These are phyloP conservation scores for Aureobasidium mangrovei DNA, from an alignment of 2,329 filamentous ascomycete species.

Conservation along the genomic window DNA sequence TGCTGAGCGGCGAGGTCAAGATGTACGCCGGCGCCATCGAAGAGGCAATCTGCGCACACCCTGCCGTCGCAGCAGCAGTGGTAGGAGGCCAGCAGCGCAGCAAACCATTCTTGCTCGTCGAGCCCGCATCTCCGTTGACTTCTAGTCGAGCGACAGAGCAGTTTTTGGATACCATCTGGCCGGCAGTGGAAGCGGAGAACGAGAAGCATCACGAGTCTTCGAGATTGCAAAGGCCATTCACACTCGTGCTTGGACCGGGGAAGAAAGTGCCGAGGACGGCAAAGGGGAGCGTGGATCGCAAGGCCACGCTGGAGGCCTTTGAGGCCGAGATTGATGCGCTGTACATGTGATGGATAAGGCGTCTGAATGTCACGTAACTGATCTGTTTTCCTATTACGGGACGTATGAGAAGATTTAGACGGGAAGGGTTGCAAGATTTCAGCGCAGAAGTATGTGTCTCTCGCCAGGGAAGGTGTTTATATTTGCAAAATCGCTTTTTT, in stretches of 20 bases:
- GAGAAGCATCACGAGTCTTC: slow-evolving; percentile 1
- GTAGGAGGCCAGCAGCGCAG: slow-evolving; percentile 7
- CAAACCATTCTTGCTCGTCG: slow-evolving; percentile 11
- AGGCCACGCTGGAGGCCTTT: neutral
- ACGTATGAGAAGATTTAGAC: neutral
- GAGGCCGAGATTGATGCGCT: slow-evolving; percentile 2
- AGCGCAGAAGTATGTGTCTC: too few species aligned
- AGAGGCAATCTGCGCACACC: slow-evolving; percentile 1
- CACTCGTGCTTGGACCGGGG: neutral
- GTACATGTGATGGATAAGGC: neutral
- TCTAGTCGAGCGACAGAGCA: neutral
- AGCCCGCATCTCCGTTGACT: neutral
- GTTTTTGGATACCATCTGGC: slow-evolving; percentile 7
- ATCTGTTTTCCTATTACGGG: too few species aligned
- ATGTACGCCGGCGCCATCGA: slow-evolving; percentile 11
- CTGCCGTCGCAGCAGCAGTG: neutral
- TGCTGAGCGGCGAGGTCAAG: slow-evolving; percentile 11
- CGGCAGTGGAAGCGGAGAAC: slow-evolving; percentile 4
- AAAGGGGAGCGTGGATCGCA: slow-evolving; percentile 8
- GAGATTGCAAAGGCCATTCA: neutral
- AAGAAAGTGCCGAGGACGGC: slow-evolving; percentile 2
- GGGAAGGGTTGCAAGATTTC: too few species aligned
- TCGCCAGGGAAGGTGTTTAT: too few species aligned
- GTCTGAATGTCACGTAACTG: neutral
- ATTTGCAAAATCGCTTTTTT: too few species aligned